Conservation (phyloP, 2,329 filamentous ascomycete genomes). For the Cladosporium sp. region DNA sequence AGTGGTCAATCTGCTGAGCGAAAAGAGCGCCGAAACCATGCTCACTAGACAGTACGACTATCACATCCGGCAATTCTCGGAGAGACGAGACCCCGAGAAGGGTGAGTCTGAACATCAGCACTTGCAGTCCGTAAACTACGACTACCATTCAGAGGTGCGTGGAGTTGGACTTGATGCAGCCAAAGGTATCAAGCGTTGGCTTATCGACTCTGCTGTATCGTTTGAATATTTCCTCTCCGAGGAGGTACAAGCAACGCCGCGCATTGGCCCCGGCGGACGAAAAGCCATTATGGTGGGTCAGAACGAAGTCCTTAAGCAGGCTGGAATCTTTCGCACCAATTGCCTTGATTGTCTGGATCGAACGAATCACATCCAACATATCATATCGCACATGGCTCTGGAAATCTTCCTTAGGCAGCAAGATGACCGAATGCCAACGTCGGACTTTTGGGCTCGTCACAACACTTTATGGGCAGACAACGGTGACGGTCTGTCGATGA, state of each 20-base stretch:
- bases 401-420: conserved; percentile 77
- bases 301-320: conserved; percentile 70
- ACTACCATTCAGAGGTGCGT: conserved; percentile 93
- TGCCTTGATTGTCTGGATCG: conserved; percentile 94
- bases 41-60: conserved; percentile 74
- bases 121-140: conserved; percentile 79
- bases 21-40: conserved; percentile 81
- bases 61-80: conserved; percentile 69
- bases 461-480: conserved; percentile 96
- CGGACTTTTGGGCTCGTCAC: conserved; percentile 89
- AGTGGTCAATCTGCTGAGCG: conserved; percentile 89
- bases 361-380: conserved; percentile 92
- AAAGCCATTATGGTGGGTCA: conserved; percentile 26
- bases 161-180: conserved; percentile 89
- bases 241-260: conserved; percentile 56
- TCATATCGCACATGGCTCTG: conserved; percentile 89
- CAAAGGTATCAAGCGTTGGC: conserved; percentile 73
- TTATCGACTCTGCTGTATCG: conserved; percentile 72
- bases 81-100: conserved; percentile 39
- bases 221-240: conserved; percentile 93
- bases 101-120: conserved; percentile 64
- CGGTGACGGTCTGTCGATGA: conserved; percentile 87
- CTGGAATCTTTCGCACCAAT: conserved; percentile 93
- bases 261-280: conserved; percentile 36
- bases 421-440: conserved; percentile 57